Evolutionary conservation across 2,329 filamentous ascomycete species (phyloP), one percentile per base, ranked within the genome.

Genomic region (Sarocladium kiliense): DNA sequence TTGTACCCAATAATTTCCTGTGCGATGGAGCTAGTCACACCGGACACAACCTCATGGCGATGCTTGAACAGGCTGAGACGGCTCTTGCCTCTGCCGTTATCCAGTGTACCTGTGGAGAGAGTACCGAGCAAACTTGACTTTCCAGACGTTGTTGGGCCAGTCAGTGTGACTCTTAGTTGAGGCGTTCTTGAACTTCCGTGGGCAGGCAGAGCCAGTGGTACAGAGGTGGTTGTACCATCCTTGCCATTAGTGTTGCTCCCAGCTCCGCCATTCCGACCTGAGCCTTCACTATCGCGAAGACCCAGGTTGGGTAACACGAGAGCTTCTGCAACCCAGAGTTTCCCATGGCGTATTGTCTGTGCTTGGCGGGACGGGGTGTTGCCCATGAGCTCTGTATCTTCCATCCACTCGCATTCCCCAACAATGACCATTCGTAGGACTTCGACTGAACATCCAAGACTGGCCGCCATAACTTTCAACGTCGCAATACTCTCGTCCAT

Each of bases 61-160:
- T 99, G 94, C 67, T 91, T 96, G 27, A 99, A 76, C 53, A 97
- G 78, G 64, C 89, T 93, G 25, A 97, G 77, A 54, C 94, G 84
- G 66, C 91, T 96, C 66, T 91, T 94, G 0, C 94, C 94, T 59
- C 92, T 81, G 0, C 93, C 93, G 68, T 97, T 97, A 67, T 99
- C 94, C 18, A 96, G 75, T 1, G 86, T 88, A 1, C 91, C 91
- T 0, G 91, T 96, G 0, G 90, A 93, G 25, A 99, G 72, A 0
- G 90, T 96, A 0, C 94, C 94, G 1, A 99, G 72, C 21, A 99
- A 73, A 30, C 89, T 95, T 1, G 93, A 96, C 69, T 99, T 99
- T 1, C 94, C 94, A 44, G 90, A 94, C 47, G 87, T 90, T 10
- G 91, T 96, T 9, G 92, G 88, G 0, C 94, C 94, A 1, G 89